phyloP scores from a whole-genome alignment of 768 basidiomycete species.

The Gloeophyllum trabeum region DNA sequence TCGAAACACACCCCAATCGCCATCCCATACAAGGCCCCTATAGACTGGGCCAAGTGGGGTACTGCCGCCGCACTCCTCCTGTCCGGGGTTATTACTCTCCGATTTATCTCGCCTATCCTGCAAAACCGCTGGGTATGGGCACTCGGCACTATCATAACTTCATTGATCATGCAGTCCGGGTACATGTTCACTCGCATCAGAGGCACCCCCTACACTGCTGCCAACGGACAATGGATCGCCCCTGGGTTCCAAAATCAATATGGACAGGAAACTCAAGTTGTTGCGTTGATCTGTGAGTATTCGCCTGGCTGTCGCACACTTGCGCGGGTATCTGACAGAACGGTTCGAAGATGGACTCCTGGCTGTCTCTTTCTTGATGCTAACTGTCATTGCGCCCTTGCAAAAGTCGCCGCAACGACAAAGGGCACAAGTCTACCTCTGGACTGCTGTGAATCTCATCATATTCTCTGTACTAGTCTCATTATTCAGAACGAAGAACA shows the following conservation, averaged over 20 bases:
- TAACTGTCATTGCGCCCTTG: constrained; percentile 73
- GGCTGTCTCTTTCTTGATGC: constrained; percentile 66
- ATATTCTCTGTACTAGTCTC: constrained; percentile 82
- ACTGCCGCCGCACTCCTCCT: constrained; percentile 34
- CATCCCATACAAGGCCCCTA: constrained; percentile 76
- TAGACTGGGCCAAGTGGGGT: constrained; percentile 53
- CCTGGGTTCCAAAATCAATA: constrained; percentile 82
- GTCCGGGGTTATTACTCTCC: constrained; percentile 36
- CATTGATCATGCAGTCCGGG: constrained; percentile 81
- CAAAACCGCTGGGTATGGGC: constrained; percentile 76
- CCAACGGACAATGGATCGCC: constrained; percentile 72
- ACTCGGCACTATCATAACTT: constrained; percentile 41
- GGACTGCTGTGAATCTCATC: constrained; percentile 72
- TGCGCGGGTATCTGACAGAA: background rate
- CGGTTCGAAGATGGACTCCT: constrained; percentile 63
- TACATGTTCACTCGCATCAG: constrained; percentile 97
- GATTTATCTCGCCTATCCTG: constrained; percentile 54
- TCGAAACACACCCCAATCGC: constrained; percentile 64
- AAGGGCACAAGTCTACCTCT: constrained; percentile 80
- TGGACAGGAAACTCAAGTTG: constrained; percentile 87
- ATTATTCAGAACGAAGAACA: constrained; percentile 85
- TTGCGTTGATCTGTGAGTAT: constrained; percentile 74
- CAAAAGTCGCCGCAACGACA: constrained; percentile 66
- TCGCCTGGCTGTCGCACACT: background rate
- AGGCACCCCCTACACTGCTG: constrained; percentile 54